Base-by-base conservation (phyloP, 2,329 filamentous ascomycete species). In the Ophiocordyceps camponoti-rufipedis region DNA sequence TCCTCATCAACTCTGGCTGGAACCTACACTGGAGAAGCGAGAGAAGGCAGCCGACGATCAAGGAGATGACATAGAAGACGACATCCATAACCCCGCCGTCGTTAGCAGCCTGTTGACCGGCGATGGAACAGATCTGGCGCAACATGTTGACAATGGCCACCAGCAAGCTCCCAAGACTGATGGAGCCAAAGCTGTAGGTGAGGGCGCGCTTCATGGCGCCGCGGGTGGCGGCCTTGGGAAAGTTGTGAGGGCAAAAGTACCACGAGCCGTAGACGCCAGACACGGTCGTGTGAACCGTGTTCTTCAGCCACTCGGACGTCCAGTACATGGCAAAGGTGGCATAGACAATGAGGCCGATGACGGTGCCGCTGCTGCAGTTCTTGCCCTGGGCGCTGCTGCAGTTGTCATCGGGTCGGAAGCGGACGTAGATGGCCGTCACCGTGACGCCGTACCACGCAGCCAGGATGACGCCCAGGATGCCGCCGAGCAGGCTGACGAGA, bases 251-350 rank as follows among this genome's bases (percentile, higher is more conserved):
- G 50, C 75, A 82, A 59, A 94, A 95, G 66, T 94, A 96, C 89
- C 89, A 96, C 0, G 82, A 82, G 1, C 86, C 88, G 54, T 94
- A 95, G 0, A 94, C 80, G 0, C 89, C 88, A 0, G 86, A 83
- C 48, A 94, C 82, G 23, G 79, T 87, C 2, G 82, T 82, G 58
- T 96, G 87, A 42, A 94, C 85, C 0, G 85, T 87, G 63, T 94
- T 94, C 68, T 95, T 95, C 54, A 95, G 67, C 73, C 83, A 89
- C 60, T 96, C 89, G 2, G 84, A 82, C 51, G 94, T 80, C 89
- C 89, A 96, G 65, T 93, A 95, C 63, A 80, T 85, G 45, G 87
- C 81, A 55, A 96, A 95, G 0, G 87, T 94, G 52, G 87, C 74
- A 59, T 93, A 95, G 16, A 82, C 84, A 5, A 94, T 68, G 29